These are phyloP conservation scores for Pleurotus platypus DNA, from an alignment of 768 basidiomycete species.

Conservation along the genomic window DNA sequence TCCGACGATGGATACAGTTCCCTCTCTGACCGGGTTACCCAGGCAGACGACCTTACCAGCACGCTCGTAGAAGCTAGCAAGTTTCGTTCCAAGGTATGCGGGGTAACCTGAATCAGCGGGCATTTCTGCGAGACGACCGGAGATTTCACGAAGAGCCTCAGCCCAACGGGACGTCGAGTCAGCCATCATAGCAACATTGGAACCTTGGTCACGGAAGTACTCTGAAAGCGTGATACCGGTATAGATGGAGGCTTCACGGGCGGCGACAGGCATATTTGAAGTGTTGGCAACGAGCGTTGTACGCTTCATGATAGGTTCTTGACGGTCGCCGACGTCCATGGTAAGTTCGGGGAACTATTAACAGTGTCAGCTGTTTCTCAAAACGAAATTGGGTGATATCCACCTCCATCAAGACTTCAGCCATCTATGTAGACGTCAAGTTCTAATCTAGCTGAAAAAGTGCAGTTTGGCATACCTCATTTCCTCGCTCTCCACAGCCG, in stretches of 20 bases:
- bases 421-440: slow-evolving; percentile 53
- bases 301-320: slow-evolving; percentile 99
- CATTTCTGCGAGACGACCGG: slow-evolving; percentile 99
- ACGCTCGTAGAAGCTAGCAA: slow-evolving; percentile 98
- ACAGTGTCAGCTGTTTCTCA: neutral
- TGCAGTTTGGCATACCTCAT: slow-evolving; percentile 56
- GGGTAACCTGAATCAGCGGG: slow-evolving; percentile 99
- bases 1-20: slow-evolving; percentile 97
- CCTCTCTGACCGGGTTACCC: slow-evolving; percentile 83
- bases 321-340: slow-evolving; percentile 86
- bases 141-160: slow-evolving; percentile 98
- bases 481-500: slow-evolving; percentile 98
- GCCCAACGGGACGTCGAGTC: slow-evolving; percentile 99
- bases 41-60: slow-evolving; percentile 94
- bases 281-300: slow-evolving; percentile 99
- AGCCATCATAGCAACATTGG: slow-evolving; percentile 98
- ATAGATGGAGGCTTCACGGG: slow-evolving; percentile 98
- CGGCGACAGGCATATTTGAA: slow-evolving; percentile 99
- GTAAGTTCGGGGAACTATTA: slow-evolving; percentile 82
- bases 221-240: slow-evolving; percentile 99
- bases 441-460: neutral
- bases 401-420: slow-evolving; percentile 98
- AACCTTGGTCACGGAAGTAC: slow-evolving; percentile 99
- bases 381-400: slow-evolving; percentile 12
- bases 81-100: slow-evolving; percentile 92